Evolutionary conservation across 208 protist species (phyloP), one percentile per base, ranked within the genome.

Genomic region (Porcisia deanei): DNA sequence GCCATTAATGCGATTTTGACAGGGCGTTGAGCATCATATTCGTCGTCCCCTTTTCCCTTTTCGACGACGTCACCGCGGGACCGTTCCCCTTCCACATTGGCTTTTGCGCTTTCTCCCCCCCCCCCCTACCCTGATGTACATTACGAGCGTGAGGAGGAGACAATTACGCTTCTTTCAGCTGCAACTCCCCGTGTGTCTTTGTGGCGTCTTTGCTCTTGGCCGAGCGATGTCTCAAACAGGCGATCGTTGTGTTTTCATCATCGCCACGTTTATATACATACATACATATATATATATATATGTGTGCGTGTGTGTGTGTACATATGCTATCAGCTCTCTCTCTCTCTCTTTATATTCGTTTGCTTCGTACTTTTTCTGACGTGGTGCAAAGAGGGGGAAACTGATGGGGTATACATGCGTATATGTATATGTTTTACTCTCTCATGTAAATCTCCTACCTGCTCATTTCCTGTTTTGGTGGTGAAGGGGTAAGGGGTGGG

Each of bases 1-100:
- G 55, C 78, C 70, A 30, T 64, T 72, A 5, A 83, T 88, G 37
- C 72, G 73, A 52, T 83, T 79, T 60, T 86, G 58, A 81, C 37
- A 25, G 22, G 63, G 41, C 34, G 25, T 22, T 7, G 41, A 5
- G 63, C 2, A 10, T 14, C 41, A 30, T 7, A 4, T 30, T n/a
- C 3, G 25, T 18, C 25, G 10, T n/a, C 25, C 6, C 66, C 2
- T 57, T 49, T 18, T 30, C 39, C 61, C 47, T 6, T 37, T 20
- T 22, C 7, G 57, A 20, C 9, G 20, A 22, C 7, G 4, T 30
- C 5, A n/a, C 7, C 41, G 10, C 12, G 16, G 61, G 12, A 45
- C 8, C n/a, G 12, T 67, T 49, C 30, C 30, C 34, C 61, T 34
- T 20, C 20, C 61, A 4, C 39, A 14, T 67, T 2, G 10, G 25